Base-by-base conservation (phyloP, 2,329 filamentous ascomycete genomes). In the Fusarium illudens region DNA sequence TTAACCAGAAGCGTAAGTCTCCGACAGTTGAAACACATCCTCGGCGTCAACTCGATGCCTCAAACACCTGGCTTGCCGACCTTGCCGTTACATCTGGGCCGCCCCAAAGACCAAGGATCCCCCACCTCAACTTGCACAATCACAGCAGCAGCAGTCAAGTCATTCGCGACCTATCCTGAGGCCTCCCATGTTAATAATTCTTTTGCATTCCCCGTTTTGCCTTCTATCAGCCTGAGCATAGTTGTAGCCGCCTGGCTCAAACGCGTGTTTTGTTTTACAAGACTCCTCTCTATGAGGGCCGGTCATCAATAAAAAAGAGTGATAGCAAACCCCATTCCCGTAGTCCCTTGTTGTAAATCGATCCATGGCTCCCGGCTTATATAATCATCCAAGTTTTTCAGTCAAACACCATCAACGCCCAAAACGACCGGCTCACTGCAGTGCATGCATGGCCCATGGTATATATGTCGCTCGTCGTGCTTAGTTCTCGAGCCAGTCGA, bases 401-500 rank as follows among this genome's bases (percentile, higher is more conserved):
- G 56, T 53, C 29, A 52, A 63, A 60, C 55, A 51, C 42, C 58
- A 39, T 46, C 42, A 59, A 69, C 65, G 32, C 68, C 58, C 50
- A 56, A 34, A 42, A 60, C 17, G 42, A 27, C 37, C 20, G 56
- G 54, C 36, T 29, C 32, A 46, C 54, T 61, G 32, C 15, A 46
- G 22, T 17, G 25, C 25, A 27, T 27, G 8, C 49, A n/a, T 67
- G 25, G 42, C 20, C 20, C 39, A 36, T 50, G 48, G 30, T 50
- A 50, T 58, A 63, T 37, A 17, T 68, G 12, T 22, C 42, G 60
- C 54, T 54, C 64, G 56, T 50, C 58, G 33, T 7, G 34, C 50
- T 71, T 79, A 87, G 64, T 83, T 84, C 64, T 86, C 84, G 60
- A 90, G 80, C 88, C 88, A 90, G 76, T 90, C 88, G 25, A 91